These are phyloP conservation scores for Diaporthe aspalathi DNA, from an alignment of 2,329 filamentous ascomycete species.

Conservation along the genomic window DNA sequence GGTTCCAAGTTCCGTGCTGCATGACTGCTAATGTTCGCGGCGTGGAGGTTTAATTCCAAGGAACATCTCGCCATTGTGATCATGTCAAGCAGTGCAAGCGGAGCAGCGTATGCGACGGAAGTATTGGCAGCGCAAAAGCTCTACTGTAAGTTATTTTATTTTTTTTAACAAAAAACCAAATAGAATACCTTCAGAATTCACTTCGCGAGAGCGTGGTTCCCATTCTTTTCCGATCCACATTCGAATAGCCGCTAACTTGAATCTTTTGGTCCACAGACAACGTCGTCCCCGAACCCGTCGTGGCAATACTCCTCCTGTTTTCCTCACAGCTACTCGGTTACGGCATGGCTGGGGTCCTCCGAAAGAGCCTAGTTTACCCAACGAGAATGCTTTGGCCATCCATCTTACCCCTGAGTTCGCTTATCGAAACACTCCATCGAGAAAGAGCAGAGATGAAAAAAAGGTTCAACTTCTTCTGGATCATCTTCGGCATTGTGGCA, in stretches of 20 bases:
- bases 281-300: slow-evolving; percentile 51
- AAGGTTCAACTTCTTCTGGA: slow-evolving; percentile 54
- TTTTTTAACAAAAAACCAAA: background rate
- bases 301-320: slow-evolving; percentile 57
- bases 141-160: slow-evolving; percentile 47
- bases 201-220: no score
- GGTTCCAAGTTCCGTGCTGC: background rate
- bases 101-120: slow-evolving; percentile 45
- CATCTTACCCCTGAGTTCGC: slow-evolving; percentile 47
- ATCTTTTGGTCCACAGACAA: slow-evolving; percentile 44
- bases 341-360: slow-evolving; percentile 60
- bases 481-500: slow-evolving; percentile 53
- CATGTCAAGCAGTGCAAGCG: slow-evolving; percentile 41
- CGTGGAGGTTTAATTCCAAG: slow-evolving; percentile 42
- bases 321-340: slow-evolving; percentile 63
- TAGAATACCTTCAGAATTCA: no score
- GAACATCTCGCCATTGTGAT: slow-evolving; percentile 41
- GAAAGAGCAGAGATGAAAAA: slow-evolving; percentile 50
- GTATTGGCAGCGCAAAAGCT: slow-evolving; percentile 59
- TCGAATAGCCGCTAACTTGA: background rate
- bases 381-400: slow-evolving; percentile 53
- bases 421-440: slow-evolving; percentile 47
- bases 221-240: background rate
- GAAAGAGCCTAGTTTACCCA: slow-evolving; percentile 58
- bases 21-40: background rate